These are phyloP conservation scores for Begonia masoniana DNA, from an alignment of 306 rosid genomes.

Conservation along the genomic window DNA sequence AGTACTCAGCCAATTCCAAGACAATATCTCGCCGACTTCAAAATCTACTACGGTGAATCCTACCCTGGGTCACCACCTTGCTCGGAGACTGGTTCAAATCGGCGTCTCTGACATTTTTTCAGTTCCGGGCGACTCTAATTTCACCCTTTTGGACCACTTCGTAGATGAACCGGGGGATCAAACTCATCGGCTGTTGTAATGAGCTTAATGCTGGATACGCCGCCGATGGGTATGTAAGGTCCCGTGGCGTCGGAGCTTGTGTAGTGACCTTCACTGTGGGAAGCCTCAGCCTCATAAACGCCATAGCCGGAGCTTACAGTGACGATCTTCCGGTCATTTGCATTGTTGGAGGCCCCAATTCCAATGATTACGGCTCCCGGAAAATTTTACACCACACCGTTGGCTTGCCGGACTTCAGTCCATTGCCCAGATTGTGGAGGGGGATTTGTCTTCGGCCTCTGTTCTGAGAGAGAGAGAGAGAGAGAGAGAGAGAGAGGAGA, in stretches of 20 bases:
- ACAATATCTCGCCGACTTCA: too few relatives aligned
- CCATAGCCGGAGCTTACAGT: constrained; percentile 83
- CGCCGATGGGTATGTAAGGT: constrained; percentile 78
- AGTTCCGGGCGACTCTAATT: constrained; percentile 91
- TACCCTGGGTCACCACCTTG: constrained; percentile 78
- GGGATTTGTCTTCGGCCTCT: too few relatives aligned
- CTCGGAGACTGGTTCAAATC: constrained; percentile 60
- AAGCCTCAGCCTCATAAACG: constrained; percentile 70
- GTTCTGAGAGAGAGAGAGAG: too few relatives aligned
- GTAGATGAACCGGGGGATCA: constrained; percentile 57
- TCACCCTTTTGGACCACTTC: constrained; percentile 67
- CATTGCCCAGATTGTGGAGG: too few relatives aligned
- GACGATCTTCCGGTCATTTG: constrained; percentile 78
- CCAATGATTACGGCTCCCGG: constrained; percentile 67
- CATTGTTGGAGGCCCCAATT: constrained; percentile 84
- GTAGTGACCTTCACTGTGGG: constrained; percentile 83
- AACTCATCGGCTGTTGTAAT: constrained; percentile 66
- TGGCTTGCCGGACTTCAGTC: constrained; percentile 73
- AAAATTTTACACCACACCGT: constrained; percentile 81
- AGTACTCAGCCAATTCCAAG: too few relatives aligned
- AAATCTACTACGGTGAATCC: not conserved
- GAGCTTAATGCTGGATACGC: constrained; percentile 95
- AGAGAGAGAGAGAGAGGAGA: too few relatives aligned
- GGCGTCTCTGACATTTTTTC: constrained; percentile 80
- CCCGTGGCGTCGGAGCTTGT: constrained; percentile 87